These are phyloP conservation scores for Infundibulicybe gibba DNA, from an alignment of 768 basidiomycete genomes.

Conservation along the genomic window DNA sequence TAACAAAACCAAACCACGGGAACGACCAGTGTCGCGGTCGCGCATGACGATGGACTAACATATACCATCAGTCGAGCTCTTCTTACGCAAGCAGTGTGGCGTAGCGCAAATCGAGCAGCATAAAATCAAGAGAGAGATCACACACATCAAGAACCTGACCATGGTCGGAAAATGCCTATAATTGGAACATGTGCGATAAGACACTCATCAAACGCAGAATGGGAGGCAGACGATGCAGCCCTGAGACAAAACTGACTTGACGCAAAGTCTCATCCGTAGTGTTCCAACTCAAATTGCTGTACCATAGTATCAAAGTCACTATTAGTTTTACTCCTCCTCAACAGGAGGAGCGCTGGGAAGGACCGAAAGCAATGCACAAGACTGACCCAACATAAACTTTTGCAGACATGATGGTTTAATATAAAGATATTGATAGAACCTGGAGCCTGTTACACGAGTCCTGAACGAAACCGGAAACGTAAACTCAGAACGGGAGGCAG, in stretches of 20 bases:
- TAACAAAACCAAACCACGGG: slow-evolving; percentile 96
- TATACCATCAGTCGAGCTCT: slow-evolving; percentile 32
- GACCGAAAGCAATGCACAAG: slow-evolving; percentile 50
- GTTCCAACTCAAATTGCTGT: slow-evolving; percentile 94
- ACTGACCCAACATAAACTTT: slow-evolving; percentile 96
- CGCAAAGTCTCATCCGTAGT: slow-evolving; percentile 91
- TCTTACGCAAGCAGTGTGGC: slow-evolving; percentile 22
- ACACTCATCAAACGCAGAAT: slow-evolving; percentile 30
- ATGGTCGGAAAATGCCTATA: slow-evolving; percentile 80
- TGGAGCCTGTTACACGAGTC: slow-evolving; percentile 50
- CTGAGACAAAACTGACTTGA: slow-evolving; percentile 68
- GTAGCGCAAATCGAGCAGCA: slow-evolving; percentile 13
- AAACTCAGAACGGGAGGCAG: slow-evolving; percentile 45
- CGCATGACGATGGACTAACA: slow-evolving; percentile 94
- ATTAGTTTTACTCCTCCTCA: slow-evolving; percentile 55
- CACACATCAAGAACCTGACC: slow-evolving; percentile 92
- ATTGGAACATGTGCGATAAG: slow-evolving; percentile 50
- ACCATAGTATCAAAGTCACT: slow-evolving; percentile 42
- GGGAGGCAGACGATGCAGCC: slow-evolving; percentile 24
- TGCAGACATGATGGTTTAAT: slow-evolving; percentile 61
- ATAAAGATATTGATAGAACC: slow-evolving; percentile 50
- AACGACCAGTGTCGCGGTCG: slow-evolving; percentile 96
- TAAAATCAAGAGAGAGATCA: slow-evolving; percentile 33
- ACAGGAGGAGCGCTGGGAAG: slow-evolving; percentile 42
- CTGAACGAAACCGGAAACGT: slow-evolving; percentile 55